Percentiles rank a stretch among this genome's conserved stretches.
Evolutionary conservation across 768 basidiomycete species (phyloP).

Genomic region (Mycena belliarum): DNA sequence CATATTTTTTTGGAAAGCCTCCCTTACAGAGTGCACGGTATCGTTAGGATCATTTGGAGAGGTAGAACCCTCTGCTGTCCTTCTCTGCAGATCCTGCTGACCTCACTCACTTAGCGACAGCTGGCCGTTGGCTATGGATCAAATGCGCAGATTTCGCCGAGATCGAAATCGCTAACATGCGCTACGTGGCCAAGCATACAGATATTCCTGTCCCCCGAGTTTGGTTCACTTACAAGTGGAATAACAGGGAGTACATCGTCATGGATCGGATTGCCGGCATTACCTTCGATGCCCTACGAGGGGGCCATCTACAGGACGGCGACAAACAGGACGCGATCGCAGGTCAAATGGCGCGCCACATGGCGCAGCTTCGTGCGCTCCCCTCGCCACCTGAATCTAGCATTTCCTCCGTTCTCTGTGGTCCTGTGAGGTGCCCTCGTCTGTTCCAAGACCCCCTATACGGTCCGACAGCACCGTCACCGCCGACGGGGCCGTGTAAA

Average conservation of each 20-base stretch:
- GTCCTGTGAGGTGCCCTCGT: slow-evolving; percentile 9
- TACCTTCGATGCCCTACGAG: slow-evolving; percentile 2
- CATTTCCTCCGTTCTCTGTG: slow-evolving; percentile 7
- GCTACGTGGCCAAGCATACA: slow-evolving; percentile 18
- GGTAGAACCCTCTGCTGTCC: not conserved
- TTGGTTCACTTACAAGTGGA: slow-evolving; percentile 16
- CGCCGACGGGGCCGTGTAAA: slow-evolving; percentile 4
- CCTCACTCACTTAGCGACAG: slow-evolving; percentile 24
- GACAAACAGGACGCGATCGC: slow-evolving; percentile 2
- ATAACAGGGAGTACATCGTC: slow-evolving; percentile 6
- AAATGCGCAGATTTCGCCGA: slow-evolving; percentile 2
- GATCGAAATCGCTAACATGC: slow-evolving; percentile 17
- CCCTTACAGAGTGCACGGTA: not conserved
- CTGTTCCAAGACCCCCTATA: slow-evolving; percentile 3
- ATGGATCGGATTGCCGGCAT: slow-evolving; percentile 14
- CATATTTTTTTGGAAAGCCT: too few relatives aligned
- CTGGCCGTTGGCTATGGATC: slow-evolving; percentile 31
- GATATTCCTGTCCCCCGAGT: slow-evolving; percentile 20
- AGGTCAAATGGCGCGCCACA: slow-evolving; percentile 1
- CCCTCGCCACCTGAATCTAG: slow-evolving; percentile 2
- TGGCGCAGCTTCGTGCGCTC: slow-evolving; percentile 7
- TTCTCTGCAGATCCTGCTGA: not conserved
- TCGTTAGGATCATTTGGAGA: not conserved
- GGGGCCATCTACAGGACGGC: slow-evolving; percentile 5
- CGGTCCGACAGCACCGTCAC: not conserved